These are phyloP conservation scores for Saccharomycopsis sp. DNA, from an alignment of 805 yeast genomes.

Conservation along the genomic window DNA sequence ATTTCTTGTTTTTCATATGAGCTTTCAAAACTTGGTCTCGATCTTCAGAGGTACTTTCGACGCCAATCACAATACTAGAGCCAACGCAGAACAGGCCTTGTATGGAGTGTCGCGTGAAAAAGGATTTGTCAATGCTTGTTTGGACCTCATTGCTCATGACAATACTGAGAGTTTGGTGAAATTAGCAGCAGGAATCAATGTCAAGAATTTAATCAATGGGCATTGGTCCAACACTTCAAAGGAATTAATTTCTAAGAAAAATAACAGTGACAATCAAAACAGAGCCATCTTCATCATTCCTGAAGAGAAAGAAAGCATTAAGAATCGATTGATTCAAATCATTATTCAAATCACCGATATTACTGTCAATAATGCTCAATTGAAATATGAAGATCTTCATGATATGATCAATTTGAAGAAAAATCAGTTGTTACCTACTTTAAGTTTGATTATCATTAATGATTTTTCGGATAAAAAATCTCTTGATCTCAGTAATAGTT, in stretches of 20 bases:
- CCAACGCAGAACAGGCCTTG: slow-evolving; percentile 60
- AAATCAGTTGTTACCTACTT: slow-evolving; percentile 40
- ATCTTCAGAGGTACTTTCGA: slow-evolving; percentile 75
- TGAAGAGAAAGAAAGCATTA: slow-evolving; percentile 67
- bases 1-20: neutral
- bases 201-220: slow-evolving; percentile 62
- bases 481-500: neutral
- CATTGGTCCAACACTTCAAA: slow-evolving; percentile 42
- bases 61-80: slow-evolving; percentile 49
- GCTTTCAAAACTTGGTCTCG: slow-evolving; percentile 37
- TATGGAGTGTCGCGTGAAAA: slow-evolving; percentile 27
- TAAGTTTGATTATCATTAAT: slow-evolving; percentile 38
- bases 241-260: neutral
- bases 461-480: slow-evolving; percentile 22
- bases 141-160: slow-evolving; percentile 52
- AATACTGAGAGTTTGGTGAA: slow-evolving; percentile 43
- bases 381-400: slow-evolving; percentile 26
- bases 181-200: slow-evolving; percentile 69
- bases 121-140: slow-evolving; percentile 75
- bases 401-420: slow-evolving; percentile 9
- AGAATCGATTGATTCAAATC: slow-evolving; percentile 42
- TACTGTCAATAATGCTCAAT: slow-evolving; percentile 34
- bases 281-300: slow-evolving; percentile 1
- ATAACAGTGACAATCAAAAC: slow-evolving; percentile 19
- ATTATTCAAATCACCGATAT: slow-evolving; percentile 30